Evolutionary conservation across 2,329 filamentous ascomycete species (phyloP).

Genomic region (Colletotrichum tamarilloi): DNA sequence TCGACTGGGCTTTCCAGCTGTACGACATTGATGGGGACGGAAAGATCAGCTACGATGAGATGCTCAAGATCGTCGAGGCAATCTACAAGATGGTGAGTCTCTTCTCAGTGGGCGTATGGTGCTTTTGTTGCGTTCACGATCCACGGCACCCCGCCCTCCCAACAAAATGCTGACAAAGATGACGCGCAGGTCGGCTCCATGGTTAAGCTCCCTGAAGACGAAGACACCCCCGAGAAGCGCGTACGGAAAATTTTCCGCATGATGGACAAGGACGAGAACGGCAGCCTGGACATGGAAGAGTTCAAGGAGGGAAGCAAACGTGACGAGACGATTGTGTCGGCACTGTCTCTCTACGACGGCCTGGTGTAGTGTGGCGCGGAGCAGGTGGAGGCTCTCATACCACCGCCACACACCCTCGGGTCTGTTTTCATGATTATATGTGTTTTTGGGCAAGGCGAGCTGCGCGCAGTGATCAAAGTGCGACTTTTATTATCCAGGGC

Average conservation of each 20-base stretch:
- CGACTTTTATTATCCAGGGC: constrained; percentile 25
- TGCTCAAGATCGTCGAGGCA: constrained; percentile 97
- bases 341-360: constrained; percentile 94
- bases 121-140: not conserved
- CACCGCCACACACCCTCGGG: not conserved
- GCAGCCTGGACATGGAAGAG: constrained; percentile 94
- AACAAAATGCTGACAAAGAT: constrained; percentile 2
- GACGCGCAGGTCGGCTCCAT: constrained; percentile 88
- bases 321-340: constrained; percentile 98
- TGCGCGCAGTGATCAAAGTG: constrained; percentile 25
- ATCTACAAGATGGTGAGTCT: constrained; percentile 97
- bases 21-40: constrained; percentile 99
- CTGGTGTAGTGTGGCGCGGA: constrained; percentile 71
- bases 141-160: not conserved
- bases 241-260: constrained; percentile 98
- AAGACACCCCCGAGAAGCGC: constrained; percentile 98
- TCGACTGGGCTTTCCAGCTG: constrained; percentile 99
- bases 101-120: not conserved
- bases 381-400: not conserved
- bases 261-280: constrained; percentile 99
- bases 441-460: constrained; percentile 24
- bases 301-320: constrained; percentile 99
- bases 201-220: constrained; percentile 98
- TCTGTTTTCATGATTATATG: constrained; percentile 6
- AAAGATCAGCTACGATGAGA: constrained; percentile 99